Evolutionary conservation across 1,139 yeast species (phyloP).

Genomic region (Blastobotrys raffinosifermentans): DNA sequence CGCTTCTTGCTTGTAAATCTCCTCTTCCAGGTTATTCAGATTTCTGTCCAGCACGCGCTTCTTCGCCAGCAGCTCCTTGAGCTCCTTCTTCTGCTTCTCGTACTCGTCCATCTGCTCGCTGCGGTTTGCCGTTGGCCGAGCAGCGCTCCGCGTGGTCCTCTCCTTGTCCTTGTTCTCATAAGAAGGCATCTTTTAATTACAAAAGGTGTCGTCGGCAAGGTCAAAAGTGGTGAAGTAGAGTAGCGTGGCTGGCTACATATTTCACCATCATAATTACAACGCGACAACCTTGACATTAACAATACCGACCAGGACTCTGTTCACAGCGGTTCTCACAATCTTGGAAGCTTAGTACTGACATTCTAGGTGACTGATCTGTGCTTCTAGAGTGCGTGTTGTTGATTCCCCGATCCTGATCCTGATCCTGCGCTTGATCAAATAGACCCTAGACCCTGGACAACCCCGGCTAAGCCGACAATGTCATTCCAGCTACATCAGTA

Average conservation of each 20-base stretch:
- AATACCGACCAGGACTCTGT: too few relatives aligned
- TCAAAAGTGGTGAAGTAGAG: too few relatives aligned
- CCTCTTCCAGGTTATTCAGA: constrained; percentile 59
- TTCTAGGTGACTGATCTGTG: too few relatives aligned
- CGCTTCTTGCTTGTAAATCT: constrained; percentile 75
- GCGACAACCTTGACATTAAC: too few relatives aligned
- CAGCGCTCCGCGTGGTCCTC: neutral
- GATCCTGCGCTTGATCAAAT: too few relatives aligned
- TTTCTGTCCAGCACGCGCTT: constrained; percentile 62
- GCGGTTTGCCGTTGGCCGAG: constrained; percentile 4
- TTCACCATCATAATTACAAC: too few relatives aligned
- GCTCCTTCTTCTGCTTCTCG: constrained; percentile 59
- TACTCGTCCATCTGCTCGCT: constrained; percentile 45
- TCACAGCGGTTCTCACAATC: too few relatives aligned
- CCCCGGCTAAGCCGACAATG: constrained; percentile 1
- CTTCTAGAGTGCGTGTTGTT: too few relatives aligned
- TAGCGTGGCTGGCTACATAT: too few relatives aligned
- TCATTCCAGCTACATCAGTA: neutral
- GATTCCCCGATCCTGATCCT: too few relatives aligned
- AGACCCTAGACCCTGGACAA: too few relatives aligned
- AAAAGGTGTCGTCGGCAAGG: neutral
- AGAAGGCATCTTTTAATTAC: constrained; percentile 18
- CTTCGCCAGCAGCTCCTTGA: constrained; percentile 57
- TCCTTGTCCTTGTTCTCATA: constrained; percentile 12
- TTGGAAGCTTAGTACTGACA: too few relatives aligned